A percentile compares a stretch with the other conserved stretches of the same genome.
Evolutionary conservation across 805 yeast genomes (phyloP).

Genomic region (Lipomyces japonicus): DNA sequence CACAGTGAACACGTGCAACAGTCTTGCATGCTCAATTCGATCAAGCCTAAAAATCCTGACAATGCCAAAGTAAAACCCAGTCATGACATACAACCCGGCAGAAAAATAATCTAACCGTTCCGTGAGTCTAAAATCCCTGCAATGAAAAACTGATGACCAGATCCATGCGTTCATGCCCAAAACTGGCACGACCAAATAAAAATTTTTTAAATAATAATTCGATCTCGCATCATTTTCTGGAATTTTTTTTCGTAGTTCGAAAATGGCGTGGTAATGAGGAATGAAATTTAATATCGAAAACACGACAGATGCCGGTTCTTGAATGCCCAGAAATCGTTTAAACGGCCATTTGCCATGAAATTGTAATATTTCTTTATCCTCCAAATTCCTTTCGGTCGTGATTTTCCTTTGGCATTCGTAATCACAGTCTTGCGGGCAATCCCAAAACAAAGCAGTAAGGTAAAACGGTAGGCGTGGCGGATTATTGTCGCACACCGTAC

Average conservation of each 20-base stretch:
- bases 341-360: constrained; percentile 99
- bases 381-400: constrained; percentile 50
- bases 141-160: constrained; percentile 79
- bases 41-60: constrained; percentile 62
- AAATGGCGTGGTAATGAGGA: constrained; percentile 52
- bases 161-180: constrained; percentile 85
- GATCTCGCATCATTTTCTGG: constrained; percentile 21
- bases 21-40: constrained; percentile 32
- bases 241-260: constrained; percentile 13
- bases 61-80: constrained; percentile 69
- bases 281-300: constrained; percentile 70
- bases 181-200: constrained; percentile 50
- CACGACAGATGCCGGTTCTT: constrained; percentile 74
- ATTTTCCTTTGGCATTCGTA: constrained; percentile 83
- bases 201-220: constrained; percentile 30
- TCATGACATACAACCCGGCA: constrained; percentile 83
- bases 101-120: constrained; percentile 87
- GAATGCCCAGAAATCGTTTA: constrained; percentile 67
- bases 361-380: constrained; percentile 61
- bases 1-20: constrained; percentile 41
- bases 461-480: constrained; percentile 38
- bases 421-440: constrained; percentile 78
- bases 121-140: constrained; percentile 74
- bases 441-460: constrained; percentile 59
- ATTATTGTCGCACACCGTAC: constrained; percentile 39